Percentiles rank a stretch among this genome's conserved stretches.
Evolutionary conservation across 345 rosid species (phyloP).

Genomic region (Noccaea bulbosa): DNA sequence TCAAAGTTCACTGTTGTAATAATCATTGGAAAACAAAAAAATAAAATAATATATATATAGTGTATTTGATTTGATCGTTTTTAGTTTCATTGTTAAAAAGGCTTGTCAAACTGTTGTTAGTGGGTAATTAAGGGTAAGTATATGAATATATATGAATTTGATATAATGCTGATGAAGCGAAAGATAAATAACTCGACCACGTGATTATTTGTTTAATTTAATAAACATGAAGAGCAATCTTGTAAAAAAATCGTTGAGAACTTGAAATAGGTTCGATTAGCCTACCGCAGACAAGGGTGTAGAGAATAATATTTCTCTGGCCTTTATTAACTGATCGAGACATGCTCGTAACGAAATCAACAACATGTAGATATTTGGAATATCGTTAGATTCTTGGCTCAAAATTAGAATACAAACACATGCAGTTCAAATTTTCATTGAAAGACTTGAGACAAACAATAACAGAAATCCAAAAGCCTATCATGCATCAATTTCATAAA

Average conservation of each 20-base stretch:
- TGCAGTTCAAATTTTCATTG: neutral
- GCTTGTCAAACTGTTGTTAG: neutral
- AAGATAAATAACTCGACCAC: neutral
- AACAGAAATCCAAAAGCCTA: neutral
- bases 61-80: neutral
- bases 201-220: neutral
- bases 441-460: neutral
- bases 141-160: neutral
- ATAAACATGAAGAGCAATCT: neutral
- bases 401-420: neutral
- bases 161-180: constrained; percentile 12
- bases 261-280: neutral
- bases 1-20: neutral
- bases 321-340: too few species aligned
- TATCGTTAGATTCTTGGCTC: neutral
- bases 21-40: too few species aligned
- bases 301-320: too few species aligned
- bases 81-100: neutral
- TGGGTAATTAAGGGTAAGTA: too few species aligned
- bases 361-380: neutral
- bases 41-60: too few species aligned
- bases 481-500: neutral
- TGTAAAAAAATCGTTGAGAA: neutral
- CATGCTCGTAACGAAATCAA: neutral
- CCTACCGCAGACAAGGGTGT: neutral